Base-by-base conservation (phyloP, 768 basidiomycete species). In the Psilocybe azurescens region DNA sequence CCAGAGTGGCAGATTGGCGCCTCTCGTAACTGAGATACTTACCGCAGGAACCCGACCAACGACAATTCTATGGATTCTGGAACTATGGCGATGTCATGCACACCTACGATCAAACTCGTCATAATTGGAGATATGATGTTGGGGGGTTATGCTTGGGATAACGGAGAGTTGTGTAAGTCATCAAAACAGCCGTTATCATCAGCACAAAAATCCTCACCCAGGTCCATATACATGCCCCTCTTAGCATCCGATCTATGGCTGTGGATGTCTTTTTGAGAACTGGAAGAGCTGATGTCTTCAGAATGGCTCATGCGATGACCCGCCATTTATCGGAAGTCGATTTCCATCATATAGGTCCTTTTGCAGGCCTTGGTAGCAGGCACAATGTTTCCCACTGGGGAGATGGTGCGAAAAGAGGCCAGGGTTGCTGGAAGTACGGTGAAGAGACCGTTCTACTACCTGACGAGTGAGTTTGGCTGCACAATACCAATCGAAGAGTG, bases 381-480 rank as follows among this genome's bases (percentile, higher is more conserved):
- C 77, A 78, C 58, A 77, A 78, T 55, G 77, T 78, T 30, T 72
- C 70, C 14, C 76, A 77, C 46, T 78, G 77, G 77, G 77, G 77
- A 41, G 77, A 78, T 65, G 77, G 77, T 24, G 77, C 77, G n/a
- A 0, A 78, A 78, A 47, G 77, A 78, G 53, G 77, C 75, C 1
- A 67, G 77, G 4, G 73, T 78, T 18, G 63, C 71, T 13, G 74
- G 74, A n/a, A 74, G 73, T 44, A 75, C 75, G 16, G 56, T 78
- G 28, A 73, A 73, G 56, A 69, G 77, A 29, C 76, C 76, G 3
- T 78, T 75, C 50, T 78, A 76, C 57, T 78, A 77, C 61, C 51
- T 78, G 33, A 77, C 77, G 0, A 69, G 77, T 77, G 38, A 29
- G 71, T 60, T 32, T 41, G 20, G 24, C 11, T 16, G 41, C 29